Conservation (phyloP, 352 stramenopile genomes). For the Blastocystis sp. region DNA sequence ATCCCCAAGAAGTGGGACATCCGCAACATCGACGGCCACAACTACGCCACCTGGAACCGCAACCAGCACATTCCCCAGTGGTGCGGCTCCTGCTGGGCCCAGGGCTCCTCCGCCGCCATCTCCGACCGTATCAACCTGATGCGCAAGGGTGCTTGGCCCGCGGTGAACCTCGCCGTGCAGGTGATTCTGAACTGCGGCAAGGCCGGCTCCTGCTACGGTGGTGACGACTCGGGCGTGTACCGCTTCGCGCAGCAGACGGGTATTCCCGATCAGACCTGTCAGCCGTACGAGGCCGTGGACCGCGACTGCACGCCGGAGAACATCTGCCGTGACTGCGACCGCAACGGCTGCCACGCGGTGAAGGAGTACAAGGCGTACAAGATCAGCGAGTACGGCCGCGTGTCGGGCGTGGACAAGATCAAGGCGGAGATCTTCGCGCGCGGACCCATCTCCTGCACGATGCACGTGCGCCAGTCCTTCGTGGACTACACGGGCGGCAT, state of each 20-base stretch:
- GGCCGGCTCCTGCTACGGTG: constrained; percentile 77
- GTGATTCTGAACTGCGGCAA: constrained; percentile 80
- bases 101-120: constrained; percentile 81
- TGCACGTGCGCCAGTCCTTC: constrained; percentile 79
- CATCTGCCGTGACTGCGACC: constrained; percentile 74
- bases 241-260: constrained; percentile 82
- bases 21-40: constrained; percentile 86
- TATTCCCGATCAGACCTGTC: constrained; percentile 86
- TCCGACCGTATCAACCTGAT: constrained; percentile 86
- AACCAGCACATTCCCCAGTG: constrained; percentile 96
- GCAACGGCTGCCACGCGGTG: constrained; percentile 77
- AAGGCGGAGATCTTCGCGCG: constrained; percentile 87
- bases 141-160: constrained; percentile 81
- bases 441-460: constrained; percentile 82
- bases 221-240: constrained; percentile 83
- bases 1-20: constrained; percentile 88
- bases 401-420: constrained; percentile 81
- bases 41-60: constrained; percentile 91
- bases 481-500: constrained; percentile 79
- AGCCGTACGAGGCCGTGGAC: constrained; percentile 84
- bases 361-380: constrained; percentile 84
- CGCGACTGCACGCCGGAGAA: constrained; percentile 78
- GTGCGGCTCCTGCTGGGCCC: constrained; percentile 85
- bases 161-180: constrained; percentile 82
- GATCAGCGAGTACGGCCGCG: constrained; percentile 83